phyloP scores from a whole-genome alignment of 768 basidiomycete species.

The Trametes maxima region DNA sequence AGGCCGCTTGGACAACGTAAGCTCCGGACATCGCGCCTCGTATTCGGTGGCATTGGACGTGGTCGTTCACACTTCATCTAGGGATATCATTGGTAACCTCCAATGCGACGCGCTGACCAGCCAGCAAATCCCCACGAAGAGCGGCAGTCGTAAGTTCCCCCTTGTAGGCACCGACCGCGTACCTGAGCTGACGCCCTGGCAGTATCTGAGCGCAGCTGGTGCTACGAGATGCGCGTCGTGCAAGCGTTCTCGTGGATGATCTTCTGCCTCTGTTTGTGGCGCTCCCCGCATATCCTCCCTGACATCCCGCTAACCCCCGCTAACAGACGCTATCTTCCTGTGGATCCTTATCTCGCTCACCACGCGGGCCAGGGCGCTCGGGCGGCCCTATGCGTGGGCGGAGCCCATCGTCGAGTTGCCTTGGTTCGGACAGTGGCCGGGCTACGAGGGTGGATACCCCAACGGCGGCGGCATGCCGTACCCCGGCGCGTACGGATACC shows the following conservation, averaged over 20 bases:
- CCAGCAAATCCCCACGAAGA: constrained; percentile 48
- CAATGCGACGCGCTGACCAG: constrained; percentile 38
- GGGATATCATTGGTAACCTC: constrained; percentile 64
- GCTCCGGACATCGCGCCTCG: constrained; percentile 24
- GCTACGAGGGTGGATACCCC: constrained; percentile 38
- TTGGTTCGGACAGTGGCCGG: constrained; percentile 76
- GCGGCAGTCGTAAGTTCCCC: constrained; percentile 50
- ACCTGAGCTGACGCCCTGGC: constrained; percentile 13
- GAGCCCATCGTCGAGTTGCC: constrained; percentile 67
- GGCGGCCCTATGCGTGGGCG: constrained; percentile 55
- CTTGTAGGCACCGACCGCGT: neutral
- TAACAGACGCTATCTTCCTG: constrained; percentile 50
- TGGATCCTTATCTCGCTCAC: constrained; percentile 59
- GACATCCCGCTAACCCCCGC: neutral
- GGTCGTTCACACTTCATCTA: constrained; percentile 28
- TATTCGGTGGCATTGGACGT: neutral
- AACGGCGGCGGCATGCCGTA: constrained; percentile 25
- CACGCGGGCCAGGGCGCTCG: constrained; percentile 54
- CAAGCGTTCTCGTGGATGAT: constrained; percentile 79
- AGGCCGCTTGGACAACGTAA: constrained; percentile 77
- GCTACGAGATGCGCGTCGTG: constrained; percentile 80
- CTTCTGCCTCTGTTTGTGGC: constrained; percentile 52
- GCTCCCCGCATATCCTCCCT: neutral
- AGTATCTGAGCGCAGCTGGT: constrained; percentile 62
- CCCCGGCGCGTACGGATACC: constrained; percentile 25